Conservation (phyloP, 495 filamentous ascomycete species). For the Lasiosphaeria miniovina region DNA sequence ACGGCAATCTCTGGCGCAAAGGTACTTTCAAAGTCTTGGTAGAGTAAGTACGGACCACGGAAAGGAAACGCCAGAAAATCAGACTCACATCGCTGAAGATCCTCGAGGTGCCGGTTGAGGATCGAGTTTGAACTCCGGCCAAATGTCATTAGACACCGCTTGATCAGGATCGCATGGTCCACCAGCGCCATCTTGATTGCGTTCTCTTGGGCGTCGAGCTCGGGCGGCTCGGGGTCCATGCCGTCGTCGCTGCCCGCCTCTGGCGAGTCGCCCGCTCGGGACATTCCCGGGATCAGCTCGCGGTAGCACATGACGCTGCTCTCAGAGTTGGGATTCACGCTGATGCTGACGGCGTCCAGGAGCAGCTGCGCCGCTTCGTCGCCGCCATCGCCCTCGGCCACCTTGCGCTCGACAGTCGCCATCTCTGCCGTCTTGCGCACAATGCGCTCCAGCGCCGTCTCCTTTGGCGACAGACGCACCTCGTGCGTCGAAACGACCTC, state of each 20-base stretch:
- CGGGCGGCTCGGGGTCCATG: slow-evolving; percentile 45
- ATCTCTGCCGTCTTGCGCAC: slow-evolving; percentile 88
- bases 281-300: slow-evolving; percentile 58
- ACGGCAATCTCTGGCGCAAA: slow-evolving; percentile 60
- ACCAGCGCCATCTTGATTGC: slow-evolving; percentile 82
- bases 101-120: slow-evolving; percentile 40
- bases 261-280: slow-evolving; percentile 39
- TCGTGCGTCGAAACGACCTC: slow-evolving; percentile 71
- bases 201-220: slow-evolving; percentile 68
- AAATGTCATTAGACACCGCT: slow-evolving; percentile 73
- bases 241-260: slow-evolving; percentile 42
- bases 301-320: slow-evolving; percentile 74
- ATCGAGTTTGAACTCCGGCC: slow-evolving; percentile 54
- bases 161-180: slow-evolving; percentile 84
- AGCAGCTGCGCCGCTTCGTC: slow-evolving; percentile 56
- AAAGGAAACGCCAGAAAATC: slow-evolving; percentile 20
- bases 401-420: slow-evolving; percentile 65
- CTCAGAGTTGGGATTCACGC: slow-evolving; percentile 65
- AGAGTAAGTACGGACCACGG: neutral
- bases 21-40: slow-evolving; percentile 56
- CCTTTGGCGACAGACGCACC: slow-evolving; percentile 65
- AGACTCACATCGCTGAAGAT: slow-evolving; percentile 51
- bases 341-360: slow-evolving; percentile 68
- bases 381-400: slow-evolving; percentile 69
- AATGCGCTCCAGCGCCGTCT: slow-evolving; percentile 89